These are phyloP conservation scores for Candida glucosophila DNA, from an alignment of 1,139 yeast genomes.

Conservation along the genomic window DNA sequence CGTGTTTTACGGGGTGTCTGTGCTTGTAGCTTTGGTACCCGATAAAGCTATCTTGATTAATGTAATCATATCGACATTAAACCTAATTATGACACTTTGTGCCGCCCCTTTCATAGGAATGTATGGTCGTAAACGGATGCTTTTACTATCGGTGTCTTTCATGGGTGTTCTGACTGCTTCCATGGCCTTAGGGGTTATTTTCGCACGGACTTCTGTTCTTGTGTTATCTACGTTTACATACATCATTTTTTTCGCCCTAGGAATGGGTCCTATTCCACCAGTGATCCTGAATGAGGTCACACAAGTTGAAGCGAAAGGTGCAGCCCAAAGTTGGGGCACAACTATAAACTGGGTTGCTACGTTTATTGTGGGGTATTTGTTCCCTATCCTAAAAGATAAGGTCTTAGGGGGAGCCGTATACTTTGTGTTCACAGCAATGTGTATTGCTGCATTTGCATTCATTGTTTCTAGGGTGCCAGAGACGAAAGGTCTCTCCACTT, in stretches of 20 bases:
- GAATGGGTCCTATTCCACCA: conserved; percentile 89
- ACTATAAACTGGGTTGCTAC: conserved; percentile 82
- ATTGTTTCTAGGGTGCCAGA: conserved; percentile 57
- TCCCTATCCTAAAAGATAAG: conserved; percentile 43
- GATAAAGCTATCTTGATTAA: conserved; percentile 16
- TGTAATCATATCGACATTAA: conserved; percentile 21
- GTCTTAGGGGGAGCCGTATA: conserved; percentile 76
- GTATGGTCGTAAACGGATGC: conserved; percentile 63
- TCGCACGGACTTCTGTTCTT: conserved; percentile 25
- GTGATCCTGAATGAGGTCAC: conserved; percentile 75
- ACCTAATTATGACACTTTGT: conserved; percentile 19
- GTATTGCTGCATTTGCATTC: conserved; percentile 41
- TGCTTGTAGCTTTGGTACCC: conserved; percentile 18
- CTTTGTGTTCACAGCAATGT: conserved; percentile 55
- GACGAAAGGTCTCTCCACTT: conserved; percentile 57
- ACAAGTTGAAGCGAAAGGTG: conserved; percentile 60
- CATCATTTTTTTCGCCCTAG: conserved; percentile 74
- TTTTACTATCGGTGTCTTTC: conserved; percentile 47
- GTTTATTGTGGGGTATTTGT: conserved; percentile 63
- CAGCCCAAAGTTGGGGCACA: conserved; percentile 85
- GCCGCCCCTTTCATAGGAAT: conserved; percentile 32
- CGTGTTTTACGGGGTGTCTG: conserved; percentile 31
- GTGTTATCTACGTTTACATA: conserved; percentile 49
- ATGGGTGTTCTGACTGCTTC: conserved; percentile 57
- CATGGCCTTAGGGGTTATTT: conserved; percentile 56